Evolutionary conservation across 75 land plant species (phyloP), one percentile per base, ranked within the genome.

Genomic region (Pinus albicaulis): DNA sequence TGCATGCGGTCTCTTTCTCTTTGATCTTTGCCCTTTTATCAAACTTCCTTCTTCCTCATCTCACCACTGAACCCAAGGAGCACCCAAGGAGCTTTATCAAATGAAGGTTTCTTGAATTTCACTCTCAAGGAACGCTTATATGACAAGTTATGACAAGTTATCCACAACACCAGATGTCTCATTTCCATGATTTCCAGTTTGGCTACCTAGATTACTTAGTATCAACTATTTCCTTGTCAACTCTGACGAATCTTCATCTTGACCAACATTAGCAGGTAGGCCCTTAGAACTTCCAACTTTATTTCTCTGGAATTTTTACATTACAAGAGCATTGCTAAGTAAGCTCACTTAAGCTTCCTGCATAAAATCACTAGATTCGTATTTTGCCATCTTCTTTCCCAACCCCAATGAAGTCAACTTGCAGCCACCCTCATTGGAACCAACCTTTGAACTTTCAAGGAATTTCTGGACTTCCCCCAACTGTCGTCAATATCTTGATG

Each of bases 1-100:
- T 13, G 70, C 53, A 59, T 88, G 79, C 38, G 98, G 87, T 56
- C 98, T 83, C 81, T 87, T 92, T 57, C 98, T 88, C 77, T 93
- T 96, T 71, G 95, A 91, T 61, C 97, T 85, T 77, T 90, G 98
- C 24, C 98, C 98, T 74, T 88, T 90, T 3, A 82, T 58, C 31
- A 78, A 28, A 70, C 72, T 83, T 31, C 79, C 82, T 55, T 85
- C 89, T 23, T 86, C 91, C 26, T 87, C 86, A 53, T 74, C 77
- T 26, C 56, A 74, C 2, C 41, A 76, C 19, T 66, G 55, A 55
- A 64, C 79, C 85, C 80, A 80, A 19, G n/a, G n/a, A n/a, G n/a
- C n/a, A n/a, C n/a, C n/a, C n/a, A n/a, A n/a, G 87, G 82, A 79
- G 63, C 83, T 56, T 87, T 79, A n/a, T 85, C 88, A 65, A 79